A percentile compares a stretch with the other conserved stretches of the same genome.
Conservation (phyloP, 192 early-diverging fungal species). For the Linnemannia hyalina region DNA sequence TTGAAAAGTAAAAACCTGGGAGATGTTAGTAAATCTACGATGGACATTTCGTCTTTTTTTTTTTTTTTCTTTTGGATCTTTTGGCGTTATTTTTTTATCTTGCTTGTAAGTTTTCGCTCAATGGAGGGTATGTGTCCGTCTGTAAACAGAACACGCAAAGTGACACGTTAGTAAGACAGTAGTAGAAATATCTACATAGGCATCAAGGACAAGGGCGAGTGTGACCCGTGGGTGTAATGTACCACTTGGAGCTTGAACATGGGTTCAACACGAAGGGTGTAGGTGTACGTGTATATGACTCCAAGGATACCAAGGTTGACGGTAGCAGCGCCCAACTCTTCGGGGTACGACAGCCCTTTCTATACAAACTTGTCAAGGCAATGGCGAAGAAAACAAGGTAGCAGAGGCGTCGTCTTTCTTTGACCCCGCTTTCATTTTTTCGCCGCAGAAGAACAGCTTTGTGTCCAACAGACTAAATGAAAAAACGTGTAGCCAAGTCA, state of each 20-base stretch:
- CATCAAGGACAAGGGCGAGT: too few species aligned
- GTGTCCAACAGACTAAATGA: background rate
- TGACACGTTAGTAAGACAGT: background rate
- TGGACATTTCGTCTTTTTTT: background rate
- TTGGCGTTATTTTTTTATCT: background rate
- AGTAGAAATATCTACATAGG: background rate
- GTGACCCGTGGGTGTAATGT: background rate
- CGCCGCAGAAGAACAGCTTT: background rate
- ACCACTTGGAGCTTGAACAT: constrained; percentile 56
- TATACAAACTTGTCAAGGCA: too few species aligned
- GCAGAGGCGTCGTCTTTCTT: too few species aligned
- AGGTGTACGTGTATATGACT: constrained; percentile 47
- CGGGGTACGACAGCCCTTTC: background rate
- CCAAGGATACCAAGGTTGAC: constrained; percentile 56
- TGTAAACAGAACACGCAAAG: background rate
- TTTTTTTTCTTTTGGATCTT: background rate
- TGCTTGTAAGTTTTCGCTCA: constrained; percentile 21
- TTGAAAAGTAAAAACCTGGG: background rate
- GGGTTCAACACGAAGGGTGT: constrained; percentile 48
- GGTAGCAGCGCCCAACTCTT: constrained; percentile 42
- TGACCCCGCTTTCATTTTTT: too few species aligned
- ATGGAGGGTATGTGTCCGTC: constrained; percentile 30
- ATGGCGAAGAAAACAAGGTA: too few species aligned
- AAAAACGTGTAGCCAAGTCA: background rate
- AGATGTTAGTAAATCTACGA: background rate